Evolutionary conservation across 305 asterid genomes (phyloP).

Genomic region (Stenogyne calaminthoides): DNA sequence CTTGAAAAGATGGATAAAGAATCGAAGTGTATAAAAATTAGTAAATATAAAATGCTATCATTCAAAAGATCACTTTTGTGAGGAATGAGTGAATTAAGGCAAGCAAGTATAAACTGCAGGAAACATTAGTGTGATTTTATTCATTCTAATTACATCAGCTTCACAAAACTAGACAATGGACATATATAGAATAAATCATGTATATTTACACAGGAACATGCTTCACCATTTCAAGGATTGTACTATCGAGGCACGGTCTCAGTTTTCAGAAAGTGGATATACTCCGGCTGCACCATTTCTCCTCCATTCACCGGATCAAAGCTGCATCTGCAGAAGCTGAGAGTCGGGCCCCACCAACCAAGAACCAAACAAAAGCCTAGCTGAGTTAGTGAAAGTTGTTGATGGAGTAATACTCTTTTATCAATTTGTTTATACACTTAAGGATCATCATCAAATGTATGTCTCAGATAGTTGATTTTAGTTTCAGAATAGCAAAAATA

Average conservation of each 20-base stretch:
- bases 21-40: too few species aligned
- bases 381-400: neutral
- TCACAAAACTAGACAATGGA: neutral
- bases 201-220: constrained; percentile 13
- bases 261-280: constrained; percentile 66
- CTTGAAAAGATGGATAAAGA: too few species aligned
- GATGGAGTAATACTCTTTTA: neutral
- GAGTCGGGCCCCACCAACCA: neutral
- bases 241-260: constrained; percentile 52
- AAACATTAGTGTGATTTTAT: neutral
- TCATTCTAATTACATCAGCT: neutral
- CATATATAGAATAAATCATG: constrained; percentile 8
- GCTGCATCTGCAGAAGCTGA: constrained; percentile 88
- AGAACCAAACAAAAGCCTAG: constrained; percentile 13
- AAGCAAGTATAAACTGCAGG: neutral
- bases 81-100: neutral
- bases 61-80: neutral
- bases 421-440: neutral
- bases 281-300: constrained; percentile 81
- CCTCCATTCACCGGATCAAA: constrained; percentile 90
- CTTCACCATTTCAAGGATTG: neutral
- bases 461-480: neutral
- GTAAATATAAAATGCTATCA: neutral
- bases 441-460: neutral
- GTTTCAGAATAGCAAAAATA: neutral